Evolutionary conservation across 768 basidiomycete species (phyloP).

Genomic region (Agaricus blazei): DNA sequence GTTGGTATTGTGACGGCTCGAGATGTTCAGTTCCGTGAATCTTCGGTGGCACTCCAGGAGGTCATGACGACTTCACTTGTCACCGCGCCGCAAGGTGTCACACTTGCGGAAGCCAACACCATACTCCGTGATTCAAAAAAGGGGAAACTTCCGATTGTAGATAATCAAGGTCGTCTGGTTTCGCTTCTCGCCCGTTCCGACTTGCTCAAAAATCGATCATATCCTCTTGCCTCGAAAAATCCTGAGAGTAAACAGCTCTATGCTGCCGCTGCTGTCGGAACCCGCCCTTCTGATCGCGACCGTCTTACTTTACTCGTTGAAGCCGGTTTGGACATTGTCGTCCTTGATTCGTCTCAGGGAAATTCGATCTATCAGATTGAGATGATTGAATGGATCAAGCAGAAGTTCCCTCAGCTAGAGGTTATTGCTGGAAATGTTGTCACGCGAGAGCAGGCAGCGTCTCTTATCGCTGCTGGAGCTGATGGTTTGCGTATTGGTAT

Average conservation of each 20-base stretch:
- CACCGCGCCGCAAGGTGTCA: constrained; percentile 84
- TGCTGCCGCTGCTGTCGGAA: constrained; percentile 94
- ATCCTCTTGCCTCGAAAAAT: constrained; percentile 90
- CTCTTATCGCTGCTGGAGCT: constrained; percentile 88
- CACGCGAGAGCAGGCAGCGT: constrained; percentile 94
- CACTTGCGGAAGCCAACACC: constrained; percentile 85
- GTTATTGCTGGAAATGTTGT: constrained; percentile 98
- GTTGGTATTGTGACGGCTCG: constrained; percentile 95
- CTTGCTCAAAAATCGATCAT: constrained; percentile 95
- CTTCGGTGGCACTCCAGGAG: constrained; percentile 57
- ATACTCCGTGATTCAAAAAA: constrained; percentile 96
- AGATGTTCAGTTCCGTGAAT: constrained; percentile 88
- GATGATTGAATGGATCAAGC: constrained; percentile 92
- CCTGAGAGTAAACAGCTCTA: constrained; percentile 92
- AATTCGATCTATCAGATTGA: constrained; percentile 93
- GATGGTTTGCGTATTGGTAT: constrained; percentile 96
- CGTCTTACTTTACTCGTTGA: constrained; percentile 84
- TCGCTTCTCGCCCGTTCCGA: constrained; percentile 94
- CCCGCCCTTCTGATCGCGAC: constrained; percentile 82
- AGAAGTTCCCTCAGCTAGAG: constrained; percentile 78
- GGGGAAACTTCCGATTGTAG: constrained; percentile 84
- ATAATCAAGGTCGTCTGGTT: constrained; percentile 47
- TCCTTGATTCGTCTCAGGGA: constrained; percentile 95
- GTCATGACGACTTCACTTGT: constrained; percentile 91
- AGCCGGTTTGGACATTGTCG: constrained; percentile 91